Evolutionary conservation across 148 eudicot species (phyloP), one percentile per base, ranked within the genome.

Genomic region (Nepenthes mirabilis): DNA sequence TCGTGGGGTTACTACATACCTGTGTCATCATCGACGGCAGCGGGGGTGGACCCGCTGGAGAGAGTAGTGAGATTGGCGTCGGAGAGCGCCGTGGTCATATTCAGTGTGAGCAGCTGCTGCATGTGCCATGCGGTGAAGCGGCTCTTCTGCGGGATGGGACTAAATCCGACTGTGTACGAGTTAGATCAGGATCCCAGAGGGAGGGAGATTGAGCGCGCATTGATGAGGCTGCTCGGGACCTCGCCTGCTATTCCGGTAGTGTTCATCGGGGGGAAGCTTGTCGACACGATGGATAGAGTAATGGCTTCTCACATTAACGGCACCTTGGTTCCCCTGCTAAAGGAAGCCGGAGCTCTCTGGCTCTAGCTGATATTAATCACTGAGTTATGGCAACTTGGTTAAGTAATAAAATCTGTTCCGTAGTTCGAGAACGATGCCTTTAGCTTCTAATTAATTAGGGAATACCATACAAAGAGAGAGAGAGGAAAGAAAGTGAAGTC

Each of bases 81-180:
- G 0, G 64, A 64, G 64, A 78, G 75, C n/a, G 82, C 82, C 47
- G 82, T 78, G 66, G 82, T 78, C 67, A 74, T 78, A 67, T 74
- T 78, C 70, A 78, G 82, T 59, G 3, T 61, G 1, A 77, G 80
- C 68, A 65, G 63, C 2, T 77, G 82, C 54, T 78, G 78, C 51
- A 78, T 78, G 78, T 78, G 82, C 67, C 78, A 74, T 49, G 82
- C 82, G 0, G 73, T 70, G 40, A 78, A 78, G 78, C 65, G 78
- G 43, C 70, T 78, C 9, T 74, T 78, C 47, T 70, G 70, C 34
- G 68, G 78, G 1, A 74, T 78, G 82, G 82, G 82, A 0, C 78
- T 78, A 10, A 74, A 58, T 54, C 75, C 82, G 0, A 68, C 75
- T 0, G 82, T 78, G 2, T 78, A 78, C 36, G 82, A 78, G 56